Evolutionary conservation across 768 basidiomycete species (phyloP), one percentile per base, ranked within the genome.

Genomic region (Lactarius vividus): DNA sequence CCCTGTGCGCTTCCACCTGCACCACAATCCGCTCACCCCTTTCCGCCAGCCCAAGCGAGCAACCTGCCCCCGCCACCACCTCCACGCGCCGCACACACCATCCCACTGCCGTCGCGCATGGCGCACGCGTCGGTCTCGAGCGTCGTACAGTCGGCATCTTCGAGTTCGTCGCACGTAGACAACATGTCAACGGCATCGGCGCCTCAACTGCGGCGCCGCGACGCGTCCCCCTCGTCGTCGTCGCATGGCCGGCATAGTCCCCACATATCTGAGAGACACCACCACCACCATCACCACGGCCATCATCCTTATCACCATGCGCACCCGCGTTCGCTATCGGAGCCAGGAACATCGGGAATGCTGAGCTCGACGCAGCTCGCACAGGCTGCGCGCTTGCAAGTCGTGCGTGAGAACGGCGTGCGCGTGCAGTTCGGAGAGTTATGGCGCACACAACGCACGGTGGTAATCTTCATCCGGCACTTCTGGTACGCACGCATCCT

Each of bases 391-490:
- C 75, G 83, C 18, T 79, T 90, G 35, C 78, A 82, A 23, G 84
- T 96, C 64, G 80, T 89, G 52, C 83, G 85, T 46, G 85, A 89
- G 66, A 84, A 84, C 16, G 94, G 93, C 3, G 71, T 85, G 10
- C 81, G 84, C 10, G 79, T 90, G 61, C 79, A 76, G 40, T 94
- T 96, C 67, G 88, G 89, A 0, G 83, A 87, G 28, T 75, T 96
- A 46, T 87, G 88, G 71, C 79, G 72, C 55, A 74, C 79, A 13
- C 78, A 80, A 67, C 83, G 79, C 73, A 89, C 88, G 0, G 82
- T 94, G 68, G 86, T 94, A 60, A 77, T 94, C 49, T 96, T 96
- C 78, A 88, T 97, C 68, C 81, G 94, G 52, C 91, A 94, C 75
- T 94, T 94, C 77, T 91, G 88, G 90, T 84, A 58, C 64, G 74